A percentile compares a stretch with the other conserved stretches of the same genome.
These are phyloP conservation scores for Salix arbutifolia DNA, from an alignment of 345 rosid genomes.

Conservation along the genomic window DNA sequence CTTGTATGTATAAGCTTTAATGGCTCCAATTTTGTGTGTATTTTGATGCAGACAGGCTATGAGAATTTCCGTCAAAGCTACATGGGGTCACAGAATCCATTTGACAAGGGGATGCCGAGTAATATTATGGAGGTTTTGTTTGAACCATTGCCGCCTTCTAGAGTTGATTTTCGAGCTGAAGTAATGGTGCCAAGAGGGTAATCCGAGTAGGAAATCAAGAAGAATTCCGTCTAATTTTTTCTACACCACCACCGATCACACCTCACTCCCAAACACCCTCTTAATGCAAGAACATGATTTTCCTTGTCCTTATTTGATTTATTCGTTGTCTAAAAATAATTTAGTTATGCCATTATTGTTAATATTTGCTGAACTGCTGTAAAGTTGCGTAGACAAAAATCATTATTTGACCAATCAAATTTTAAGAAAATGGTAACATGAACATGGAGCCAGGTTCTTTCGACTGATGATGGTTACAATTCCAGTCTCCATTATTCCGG, in stretches of 20 bases:
- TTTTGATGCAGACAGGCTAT: constrained; percentile 28
- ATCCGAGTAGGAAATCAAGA: neutral
- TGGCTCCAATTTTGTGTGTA: neutral
- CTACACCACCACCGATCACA: too few relatives aligned
- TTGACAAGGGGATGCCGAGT: constrained; percentile 22
- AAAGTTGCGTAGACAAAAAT: neutral
- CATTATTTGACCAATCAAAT: too few relatives aligned
- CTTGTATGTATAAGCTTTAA: neutral
- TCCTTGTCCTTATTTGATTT: neutral
- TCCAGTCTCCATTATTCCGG: neutral
- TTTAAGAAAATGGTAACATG: neutral
- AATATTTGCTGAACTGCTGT: neutral
- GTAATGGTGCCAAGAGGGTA: constrained; percentile 10
- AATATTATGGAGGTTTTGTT: constrained; percentile 28
- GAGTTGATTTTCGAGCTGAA: constrained; percentile 37
- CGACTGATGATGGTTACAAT: neutral
- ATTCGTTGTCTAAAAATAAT: too few relatives aligned
- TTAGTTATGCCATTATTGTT: too few relatives aligned
- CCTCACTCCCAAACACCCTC: too few relatives aligned
- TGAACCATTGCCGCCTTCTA: constrained; percentile 22
- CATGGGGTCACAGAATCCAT: constrained; percentile 21
- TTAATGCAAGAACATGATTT: neutral
- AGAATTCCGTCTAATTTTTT: neutral
- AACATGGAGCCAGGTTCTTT: neutral
- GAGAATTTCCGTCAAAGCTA: constrained; percentile 31